phyloP scores from a whole-genome alignment of 2,329 filamentous ascomycete species.

The Fusarium compactum region DNA sequence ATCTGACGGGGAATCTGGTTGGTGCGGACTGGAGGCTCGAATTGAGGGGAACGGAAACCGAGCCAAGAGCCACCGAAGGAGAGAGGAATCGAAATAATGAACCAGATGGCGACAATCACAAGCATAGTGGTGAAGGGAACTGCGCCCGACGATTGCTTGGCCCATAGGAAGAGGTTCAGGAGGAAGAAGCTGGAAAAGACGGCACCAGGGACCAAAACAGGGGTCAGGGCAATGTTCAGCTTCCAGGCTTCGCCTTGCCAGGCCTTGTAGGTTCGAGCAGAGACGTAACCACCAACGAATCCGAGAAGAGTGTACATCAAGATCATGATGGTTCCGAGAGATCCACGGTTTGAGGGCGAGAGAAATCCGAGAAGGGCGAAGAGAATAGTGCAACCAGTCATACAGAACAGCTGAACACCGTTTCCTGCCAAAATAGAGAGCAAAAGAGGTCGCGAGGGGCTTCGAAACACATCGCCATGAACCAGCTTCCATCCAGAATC shows the following conservation, averaged over 20 bases:
- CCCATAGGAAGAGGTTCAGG: slow-evolving; percentile 96
- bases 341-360: slow-evolving; percentile 94
- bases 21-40: slow-evolving; percentile 87
- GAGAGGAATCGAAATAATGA: slow-evolving; percentile 92
- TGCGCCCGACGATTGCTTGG: slow-evolving; percentile 88
- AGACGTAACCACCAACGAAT: slow-evolving; percentile 91
- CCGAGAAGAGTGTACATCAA: slow-evolving; percentile 93
- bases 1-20: slow-evolving; percentile 99
- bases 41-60: slow-evolving; percentile 80
- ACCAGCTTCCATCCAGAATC: slow-evolving; percentile 99
- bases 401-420: slow-evolving; percentile 95
- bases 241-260: slow-evolving; percentile 96
- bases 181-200: slow-evolving; percentile 93
- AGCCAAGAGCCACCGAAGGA: slow-evolving; percentile 93
- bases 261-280: slow-evolving; percentile 92
- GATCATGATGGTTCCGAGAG: slow-evolving; percentile 91
- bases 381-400: slow-evolving; percentile 93
- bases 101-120: slow-evolving; percentile 93
- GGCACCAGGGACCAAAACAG: slow-evolving; percentile 84
- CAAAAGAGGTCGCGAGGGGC: slow-evolving; percentile 83
- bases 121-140: slow-evolving; percentile 98
- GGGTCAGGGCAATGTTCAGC: slow-evolving; percentile 89
- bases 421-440: slow-evolving; percentile 92
- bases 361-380: slow-evolving; percentile 96
- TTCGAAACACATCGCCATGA: slow-evolving; percentile 96